Conservation (phyloP, 306 rosid genomes). For the Abrus pulchellus region DNA sequence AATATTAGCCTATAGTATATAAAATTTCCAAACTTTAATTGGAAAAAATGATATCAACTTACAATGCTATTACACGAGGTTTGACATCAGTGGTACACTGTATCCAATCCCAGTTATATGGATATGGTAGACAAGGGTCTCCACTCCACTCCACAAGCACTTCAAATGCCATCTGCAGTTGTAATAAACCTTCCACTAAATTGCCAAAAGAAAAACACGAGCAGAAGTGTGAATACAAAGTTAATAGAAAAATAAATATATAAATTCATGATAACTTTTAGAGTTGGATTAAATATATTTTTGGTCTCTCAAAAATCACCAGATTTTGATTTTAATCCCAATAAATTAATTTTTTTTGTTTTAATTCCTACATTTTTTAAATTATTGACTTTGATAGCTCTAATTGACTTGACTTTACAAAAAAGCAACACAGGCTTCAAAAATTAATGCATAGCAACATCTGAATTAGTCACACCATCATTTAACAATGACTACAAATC, state of each 20-base stretch:
- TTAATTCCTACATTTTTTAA: no score
- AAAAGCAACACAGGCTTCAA: no score
- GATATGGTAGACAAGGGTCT: constrained; percentile 60
- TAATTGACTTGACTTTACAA: no score
- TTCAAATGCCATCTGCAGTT: constrained; percentile 50
- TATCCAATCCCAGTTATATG: constrained; percentile 61
- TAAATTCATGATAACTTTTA: not conserved
- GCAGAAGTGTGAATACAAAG: constrained; percentile 22
- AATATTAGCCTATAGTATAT: not conserved
- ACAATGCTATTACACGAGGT: constrained; percentile 60
- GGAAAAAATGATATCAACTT: constrained; percentile 27
- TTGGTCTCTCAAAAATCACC: no score
- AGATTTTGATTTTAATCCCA: no score
- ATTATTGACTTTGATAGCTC: no score
- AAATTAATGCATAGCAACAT: no score
- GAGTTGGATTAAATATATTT: not conserved
- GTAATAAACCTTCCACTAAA: constrained; percentile 55
- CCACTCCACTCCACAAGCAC: constrained; percentile 56
- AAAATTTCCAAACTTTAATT: not conserved
- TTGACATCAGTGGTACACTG: constrained; percentile 45
- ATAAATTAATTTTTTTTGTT: no score
- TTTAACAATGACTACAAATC: no score
- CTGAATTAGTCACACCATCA: no score
- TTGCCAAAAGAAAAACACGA: not conserved
- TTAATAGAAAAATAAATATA: not conserved